These are phyloP conservation scores for Tulasnella sp. DNA, from an alignment of 768 basidiomycete genomes.

Conservation along the genomic window DNA sequence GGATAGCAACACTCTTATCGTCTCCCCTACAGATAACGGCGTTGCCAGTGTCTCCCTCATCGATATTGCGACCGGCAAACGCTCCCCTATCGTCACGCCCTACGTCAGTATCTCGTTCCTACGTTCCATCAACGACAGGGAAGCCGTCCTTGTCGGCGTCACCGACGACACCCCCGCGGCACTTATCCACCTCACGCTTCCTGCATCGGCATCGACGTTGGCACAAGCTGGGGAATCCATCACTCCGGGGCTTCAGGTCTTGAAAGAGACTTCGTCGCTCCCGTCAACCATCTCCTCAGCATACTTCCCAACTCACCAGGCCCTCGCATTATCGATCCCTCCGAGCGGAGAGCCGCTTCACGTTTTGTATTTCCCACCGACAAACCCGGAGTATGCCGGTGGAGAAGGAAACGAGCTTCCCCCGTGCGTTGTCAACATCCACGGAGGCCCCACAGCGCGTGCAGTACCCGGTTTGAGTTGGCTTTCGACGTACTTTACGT, in stretches of 20 bases:
- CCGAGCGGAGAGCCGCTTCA: conserved; percentile 34
- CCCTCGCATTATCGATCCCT: not conserved
- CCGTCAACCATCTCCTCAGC: not conserved
- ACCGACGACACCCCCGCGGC: conserved; percentile 18
- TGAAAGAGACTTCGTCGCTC: conserved; percentile 10
- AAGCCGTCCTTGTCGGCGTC: conserved; percentile 21
- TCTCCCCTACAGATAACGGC: conserved; percentile 34
- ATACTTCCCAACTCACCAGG: conserved; percentile 9
- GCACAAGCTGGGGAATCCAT: not conserved
- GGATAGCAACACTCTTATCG: conserved; percentile 25
- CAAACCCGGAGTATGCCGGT: conserved; percentile 46
- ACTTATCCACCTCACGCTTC: conserved; percentile 18
- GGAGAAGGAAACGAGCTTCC: conserved; percentile 44
- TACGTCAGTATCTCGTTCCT: conserved; percentile 19
- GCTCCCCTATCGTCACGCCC: conserved; percentile 15
- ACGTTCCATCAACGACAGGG: conserved; percentile 10
- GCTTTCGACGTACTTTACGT: conserved; percentile 53
- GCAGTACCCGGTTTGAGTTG: conserved; percentile 38
- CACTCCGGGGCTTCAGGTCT: not conserved
- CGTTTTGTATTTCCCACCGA: conserved; percentile 54
- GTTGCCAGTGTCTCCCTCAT: conserved; percentile 32
- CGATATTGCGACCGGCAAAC: conserved; percentile 25
- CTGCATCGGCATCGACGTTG: not conserved
- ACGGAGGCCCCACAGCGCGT: conserved; percentile 57
- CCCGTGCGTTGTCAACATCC: conserved; percentile 50